phyloP scores from a whole-genome alignment of 257 asterid genomes.

The Solanum clarkiae region DNA sequence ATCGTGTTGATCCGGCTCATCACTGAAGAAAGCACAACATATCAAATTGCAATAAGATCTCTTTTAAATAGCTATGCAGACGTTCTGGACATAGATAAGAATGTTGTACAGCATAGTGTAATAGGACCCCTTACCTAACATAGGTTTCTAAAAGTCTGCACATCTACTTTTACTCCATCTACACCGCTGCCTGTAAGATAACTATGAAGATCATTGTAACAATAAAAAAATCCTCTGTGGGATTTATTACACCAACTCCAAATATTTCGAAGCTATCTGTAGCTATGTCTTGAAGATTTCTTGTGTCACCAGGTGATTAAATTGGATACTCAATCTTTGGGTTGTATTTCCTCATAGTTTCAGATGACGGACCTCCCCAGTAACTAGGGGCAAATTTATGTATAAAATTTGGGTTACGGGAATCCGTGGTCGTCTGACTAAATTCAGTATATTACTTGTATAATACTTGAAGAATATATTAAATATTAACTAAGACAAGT shows the following conservation, averaged over 20 bases:
- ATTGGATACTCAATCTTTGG: conserved; percentile 44
- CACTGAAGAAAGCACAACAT: conserved; percentile 7
- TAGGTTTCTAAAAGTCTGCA: conserved; percentile 53
- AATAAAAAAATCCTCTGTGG: conserved; percentile 23
- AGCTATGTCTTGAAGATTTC: conserved; percentile 42
- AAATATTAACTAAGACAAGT: too few relatives aligned
- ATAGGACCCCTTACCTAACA: conserved; percentile 28
- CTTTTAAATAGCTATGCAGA: neutral
- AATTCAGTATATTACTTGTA: too few relatives aligned
- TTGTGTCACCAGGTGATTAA: conserved; percentile 46
- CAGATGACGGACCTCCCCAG: conserved; percentile 60
- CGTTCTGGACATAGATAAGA: neutral
- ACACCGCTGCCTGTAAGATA: conserved; percentile 49
- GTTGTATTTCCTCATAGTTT: conserved; percentile 36
- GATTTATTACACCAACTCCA: conserved; percentile 58
- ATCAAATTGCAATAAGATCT: neutral
- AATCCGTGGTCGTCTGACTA: too few relatives aligned
- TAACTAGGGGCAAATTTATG: neutral
- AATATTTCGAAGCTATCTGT: conserved; percentile 50
- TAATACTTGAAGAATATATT: too few relatives aligned
- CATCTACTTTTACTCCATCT: conserved; percentile 79
- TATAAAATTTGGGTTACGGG: too few relatives aligned
- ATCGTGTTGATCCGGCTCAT: conserved; percentile 46
- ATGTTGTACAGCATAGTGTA: neutral
- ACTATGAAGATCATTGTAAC: conserved; percentile 59